Base-by-base conservation (phyloP, 2,329 filamentous ascomycete genomes). In the Venturia aucupariae region DNA sequence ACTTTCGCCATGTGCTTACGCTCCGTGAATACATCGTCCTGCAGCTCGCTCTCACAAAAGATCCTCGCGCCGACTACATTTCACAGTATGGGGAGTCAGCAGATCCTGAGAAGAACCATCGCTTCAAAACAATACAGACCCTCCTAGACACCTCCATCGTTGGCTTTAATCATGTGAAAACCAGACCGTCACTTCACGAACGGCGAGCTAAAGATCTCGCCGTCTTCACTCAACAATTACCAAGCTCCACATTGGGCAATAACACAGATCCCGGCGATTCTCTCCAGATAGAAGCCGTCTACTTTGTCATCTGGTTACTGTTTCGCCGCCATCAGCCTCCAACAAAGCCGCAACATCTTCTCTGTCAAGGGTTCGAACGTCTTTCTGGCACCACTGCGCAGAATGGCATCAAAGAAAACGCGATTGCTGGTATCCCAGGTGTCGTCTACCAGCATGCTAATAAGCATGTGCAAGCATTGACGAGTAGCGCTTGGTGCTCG, bases 321-420 rank as follows among this genome's bases (percentile, higher is more conserved):
- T 96, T 96, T 74, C 84, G 83, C 15, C 81, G 83, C 68, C 77
- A 80, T 39, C 72, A 72, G 24, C 70, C 74, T 35, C 76, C 75
- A 65, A 74, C 79, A 61, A 84, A 82, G 70, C 87, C 88, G 1
- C 82, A 84, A 61, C 90, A 97, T 75, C 71, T 96, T 5, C 82
- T 99, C 4, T 92, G 90, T 69, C 88, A 96, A 78, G 93, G 93
- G 30, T 96, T 87, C 70, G 85, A 88, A 69, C 84, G 81, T 68
- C 74, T 75, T 2, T 72, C 74, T 51, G 69, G 68, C 59, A 68
- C 69, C 41, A n/a, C 35, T 41, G 61, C 10, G 17, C 61, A 54
- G 61, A 69, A 72, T 44, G 71, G 69, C 10, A 68, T 69, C 11
- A 72, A 74, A 4, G 69, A 72, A 57, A 71, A 73, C 57, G 71